These are phyloP conservation scores for Penicillium sp. DNA, from an alignment of 2,329 filamentous ascomycete species.

Conservation along the genomic window DNA sequence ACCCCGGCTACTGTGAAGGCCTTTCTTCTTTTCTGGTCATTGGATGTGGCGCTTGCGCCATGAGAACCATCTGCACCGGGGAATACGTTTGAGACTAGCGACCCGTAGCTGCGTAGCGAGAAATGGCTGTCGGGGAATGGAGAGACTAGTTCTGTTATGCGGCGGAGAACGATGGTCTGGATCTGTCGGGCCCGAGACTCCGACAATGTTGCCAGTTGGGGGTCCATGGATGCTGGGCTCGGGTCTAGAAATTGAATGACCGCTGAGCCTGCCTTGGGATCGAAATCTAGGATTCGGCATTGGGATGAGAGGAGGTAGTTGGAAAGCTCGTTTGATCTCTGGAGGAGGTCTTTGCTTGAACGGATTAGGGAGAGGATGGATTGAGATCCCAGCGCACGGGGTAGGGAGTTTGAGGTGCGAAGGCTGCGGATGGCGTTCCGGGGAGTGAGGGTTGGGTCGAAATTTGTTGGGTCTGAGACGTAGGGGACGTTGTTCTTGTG, in stretches of 20 bases:
- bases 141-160: slow-evolving; percentile 43
- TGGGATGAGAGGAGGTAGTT: slow-evolving; percentile 42
- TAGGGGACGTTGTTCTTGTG: slow-evolving; percentile 58
- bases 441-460: slow-evolving; percentile 63
- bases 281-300: slow-evolving; percentile 26
- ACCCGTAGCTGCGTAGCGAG: slow-evolving; percentile 37
- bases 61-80: slow-evolving; percentile 10
- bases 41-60: neutral
- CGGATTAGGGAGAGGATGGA: slow-evolving; percentile 55
- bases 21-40: slow-evolving; percentile 21
- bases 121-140: slow-evolving; percentile 37
- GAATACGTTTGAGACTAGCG: slow-evolving; percentile 38
- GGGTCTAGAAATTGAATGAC: slow-evolving; percentile 23
- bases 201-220: slow-evolving; percentile 7
- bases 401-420: slow-evolving; percentile 51
- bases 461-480: slow-evolving; percentile 80
- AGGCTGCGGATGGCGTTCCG: slow-evolving; percentile 74
- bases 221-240: slow-evolving; percentile 8
- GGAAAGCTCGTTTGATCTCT: slow-evolving; percentile 46
- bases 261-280: slow-evolving; percentile 30
- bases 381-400: slow-evolving; percentile 58
- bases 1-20: slow-evolving; percentile 45
- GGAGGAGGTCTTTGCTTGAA: slow-evolving; percentile 42
- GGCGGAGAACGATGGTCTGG: slow-evolving; percentile 41
- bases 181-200: slow-evolving; percentile 18